Conservation (phyloP, 495 filamentous ascomycete species). For the Trichoderma parareesei region DNA sequence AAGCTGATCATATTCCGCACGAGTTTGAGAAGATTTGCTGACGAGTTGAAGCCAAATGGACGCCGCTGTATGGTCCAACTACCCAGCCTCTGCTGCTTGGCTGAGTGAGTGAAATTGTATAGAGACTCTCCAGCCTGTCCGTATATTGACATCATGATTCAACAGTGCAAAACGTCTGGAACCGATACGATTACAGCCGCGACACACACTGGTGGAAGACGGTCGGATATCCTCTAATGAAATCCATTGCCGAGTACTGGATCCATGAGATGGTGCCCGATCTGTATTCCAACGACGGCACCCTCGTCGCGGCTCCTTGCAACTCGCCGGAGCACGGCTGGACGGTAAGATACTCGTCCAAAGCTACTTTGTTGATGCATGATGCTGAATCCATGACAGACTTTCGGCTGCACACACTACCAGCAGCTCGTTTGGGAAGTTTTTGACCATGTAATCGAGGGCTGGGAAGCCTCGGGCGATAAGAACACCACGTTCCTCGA, state of each 20-base stretch:
- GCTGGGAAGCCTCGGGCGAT: not conserved
- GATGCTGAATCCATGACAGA: not conserved
- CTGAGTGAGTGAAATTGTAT: not conserved
- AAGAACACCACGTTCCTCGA: slow-evolving; percentile 1
- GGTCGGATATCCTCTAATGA: slow-evolving; percentile 40
- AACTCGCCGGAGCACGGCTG: slow-evolving; percentile 45
- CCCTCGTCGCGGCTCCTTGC: slow-evolving; percentile 43
- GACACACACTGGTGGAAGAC: slow-evolving; percentile 30
- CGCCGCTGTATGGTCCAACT: not conserved
- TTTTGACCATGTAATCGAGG: not conserved
- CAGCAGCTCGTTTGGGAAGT: not conserved
- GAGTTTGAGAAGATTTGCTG: not conserved
- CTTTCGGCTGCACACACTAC: slow-evolving; percentile 9
- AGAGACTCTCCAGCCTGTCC: not conserved
- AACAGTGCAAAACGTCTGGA: slow-evolving; percentile 37
- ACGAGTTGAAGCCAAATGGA: not conserved
- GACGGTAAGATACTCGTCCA: slow-evolving; percentile 15
- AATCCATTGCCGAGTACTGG: slow-evolving; percentile 41
- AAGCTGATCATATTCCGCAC: not conserved
- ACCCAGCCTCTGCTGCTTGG: slow-evolving; percentile 4
- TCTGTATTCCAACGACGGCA: slow-evolving; percentile 39
- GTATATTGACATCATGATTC: not conserved
- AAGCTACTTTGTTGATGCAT: not conserved
- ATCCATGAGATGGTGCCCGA: slow-evolving; percentile 37
- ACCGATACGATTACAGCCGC: slow-evolving; percentile 39